Percentiles rank a stretch among this genome's conserved stretches.
These are phyloP conservation scores for Phytophthora cactorum DNA, from an alignment of 352 stramenopile genomes.

Conservation along the genomic window DNA sequence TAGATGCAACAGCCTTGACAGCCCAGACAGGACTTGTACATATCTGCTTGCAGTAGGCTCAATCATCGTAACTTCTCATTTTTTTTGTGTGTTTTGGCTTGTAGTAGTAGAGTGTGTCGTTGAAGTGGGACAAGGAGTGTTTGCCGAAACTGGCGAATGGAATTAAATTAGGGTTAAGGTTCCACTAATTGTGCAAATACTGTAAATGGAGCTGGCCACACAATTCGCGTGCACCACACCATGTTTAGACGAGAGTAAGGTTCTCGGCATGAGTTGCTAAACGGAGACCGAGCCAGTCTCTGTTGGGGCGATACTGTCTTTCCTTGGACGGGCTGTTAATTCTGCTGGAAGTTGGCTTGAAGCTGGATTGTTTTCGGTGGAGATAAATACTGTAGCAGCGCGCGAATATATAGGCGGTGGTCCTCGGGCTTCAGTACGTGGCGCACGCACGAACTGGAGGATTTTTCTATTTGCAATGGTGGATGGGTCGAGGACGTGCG, in stretches of 20 bases:
- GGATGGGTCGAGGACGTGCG: slow-evolving; percentile 4
- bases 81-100: neutral
- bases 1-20: slow-evolving; percentile 53
- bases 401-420: slow-evolving; percentile 10
- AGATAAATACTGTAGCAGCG: slow-evolving; percentile 29
- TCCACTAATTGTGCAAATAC: no score
- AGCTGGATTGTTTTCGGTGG: neutral
- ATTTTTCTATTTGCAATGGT: slow-evolving; percentile 8
- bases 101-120: slow-evolving; percentile 8
- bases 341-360: slow-evolving; percentile 2
- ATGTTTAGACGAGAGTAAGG: neutral
- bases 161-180: neutral
- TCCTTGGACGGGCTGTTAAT: neutral
- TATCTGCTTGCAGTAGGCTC: slow-evolving; percentile 53
- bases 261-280: no score
- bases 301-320: no score
- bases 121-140: slow-evolving; percentile 6
- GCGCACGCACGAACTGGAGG: no score
- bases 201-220: no score
- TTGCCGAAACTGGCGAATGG: neutral
- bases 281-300: no score
- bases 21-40: slow-evolving; percentile 73
- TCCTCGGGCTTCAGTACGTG: no score
- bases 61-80: neutral
- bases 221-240: no score